Percentiles rank a stretch among this genome's conserved stretches.
These are phyloP conservation scores for Bacterosira constricta DNA, from an alignment of 108 stramenopile species.

Conservation along the genomic window DNA sequence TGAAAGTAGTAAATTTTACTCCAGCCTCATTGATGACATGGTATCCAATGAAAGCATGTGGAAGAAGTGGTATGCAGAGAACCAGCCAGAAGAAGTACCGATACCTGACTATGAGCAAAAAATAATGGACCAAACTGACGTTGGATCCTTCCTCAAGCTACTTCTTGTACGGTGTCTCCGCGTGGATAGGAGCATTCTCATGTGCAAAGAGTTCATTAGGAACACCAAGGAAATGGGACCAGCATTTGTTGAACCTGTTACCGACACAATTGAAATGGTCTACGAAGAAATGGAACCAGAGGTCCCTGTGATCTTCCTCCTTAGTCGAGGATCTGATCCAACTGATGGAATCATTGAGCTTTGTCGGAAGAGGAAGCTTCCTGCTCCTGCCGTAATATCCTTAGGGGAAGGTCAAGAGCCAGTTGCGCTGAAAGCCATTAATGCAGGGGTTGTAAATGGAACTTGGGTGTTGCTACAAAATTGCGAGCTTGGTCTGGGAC, in stretches of 20 bases:
- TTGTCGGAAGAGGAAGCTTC: slow-evolving; percentile 87
- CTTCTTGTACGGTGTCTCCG: slow-evolving; percentile 85
- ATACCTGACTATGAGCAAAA: slow-evolving; percentile 89
- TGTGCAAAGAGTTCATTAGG: slow-evolving; percentile 85
- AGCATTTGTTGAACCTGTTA: slow-evolving; percentile 88
- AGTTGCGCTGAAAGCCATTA: slow-evolving; percentile 88
- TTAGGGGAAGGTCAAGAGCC: slow-evolving; percentile 94
- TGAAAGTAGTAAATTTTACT: slow-evolving; percentile 72
- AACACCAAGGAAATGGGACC: slow-evolving; percentile 84
- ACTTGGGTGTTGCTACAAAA: slow-evolving; percentile 94
- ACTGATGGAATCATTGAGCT: slow-evolving; percentile 90
- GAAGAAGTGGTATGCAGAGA: slow-evolving; percentile 90
- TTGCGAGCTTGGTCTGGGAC: slow-evolving; percentile 85
- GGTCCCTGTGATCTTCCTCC: slow-evolving; percentile 89
- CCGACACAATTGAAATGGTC: slow-evolving; percentile 89
- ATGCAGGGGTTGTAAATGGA: slow-evolving; percentile 86
- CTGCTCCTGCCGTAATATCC: slow-evolving; percentile 84
- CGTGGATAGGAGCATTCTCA: slow-evolving; percentile 88
- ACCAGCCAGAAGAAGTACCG: slow-evolving; percentile 80
- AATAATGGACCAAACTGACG: slow-evolving; percentile 62
- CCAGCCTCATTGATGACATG: slow-evolving; percentile 82
- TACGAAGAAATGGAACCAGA: slow-evolving; percentile 79
- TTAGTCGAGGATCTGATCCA: slow-evolving; percentile 90
- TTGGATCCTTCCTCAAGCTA: slow-evolving; percentile 86
- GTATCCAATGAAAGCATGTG: slow-evolving; percentile 76